phyloP scores from a whole-genome alignment of 2,329 filamentous ascomycete species.

The Xylariaceae sp. region DNA sequence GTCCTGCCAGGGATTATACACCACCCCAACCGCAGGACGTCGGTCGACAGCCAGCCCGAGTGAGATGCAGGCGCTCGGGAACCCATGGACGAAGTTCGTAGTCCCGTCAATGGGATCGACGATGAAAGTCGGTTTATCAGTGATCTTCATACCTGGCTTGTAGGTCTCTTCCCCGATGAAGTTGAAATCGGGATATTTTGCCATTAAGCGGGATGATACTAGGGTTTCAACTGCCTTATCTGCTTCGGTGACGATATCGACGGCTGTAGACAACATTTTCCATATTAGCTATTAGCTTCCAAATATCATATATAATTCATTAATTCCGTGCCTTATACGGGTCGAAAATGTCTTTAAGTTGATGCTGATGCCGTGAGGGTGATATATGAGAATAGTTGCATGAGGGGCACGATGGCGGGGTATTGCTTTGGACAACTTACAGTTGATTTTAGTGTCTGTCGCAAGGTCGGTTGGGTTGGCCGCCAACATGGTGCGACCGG shows the following conservation, averaged over 20 bases:
- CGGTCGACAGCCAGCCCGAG: slow-evolving; percentile 65
- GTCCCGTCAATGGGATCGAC: slow-evolving; percentile 81
- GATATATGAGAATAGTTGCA: slow-evolving; percentile 3
- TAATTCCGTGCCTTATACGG: no score
- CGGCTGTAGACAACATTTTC: slow-evolving; percentile 42
- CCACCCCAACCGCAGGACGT: slow-evolving; percentile 63
- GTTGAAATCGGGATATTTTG: slow-evolving; percentile 51
- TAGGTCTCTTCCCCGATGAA: slow-evolving; percentile 80
- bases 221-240: slow-evolving; percentile 63
- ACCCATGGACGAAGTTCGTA: slow-evolving; percentile 76
- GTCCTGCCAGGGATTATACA: slow-evolving; percentile 75
- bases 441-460: slow-evolving; percentile 62
- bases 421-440: slow-evolving; percentile 35
- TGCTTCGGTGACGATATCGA: slow-evolving; percentile 65
- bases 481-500: slow-evolving; percentile 60
- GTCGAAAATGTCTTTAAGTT: slow-evolving; percentile 7
- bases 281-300: background rate
- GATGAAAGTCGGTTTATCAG: slow-evolving; percentile 68
- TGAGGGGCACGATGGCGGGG: slow-evolving; percentile 20
- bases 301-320: no score
- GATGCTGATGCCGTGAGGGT: slow-evolving; percentile 4
- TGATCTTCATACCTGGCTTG: slow-evolving; percentile 60
- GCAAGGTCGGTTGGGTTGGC: slow-evolving; percentile 57
- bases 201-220: slow-evolving; percentile 50
- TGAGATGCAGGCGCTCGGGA: slow-evolving; percentile 72